Base-by-base conservation (phyloP, 2,329 filamentous ascomycete genomes). In the Diaporthe ilicicola region DNA sequence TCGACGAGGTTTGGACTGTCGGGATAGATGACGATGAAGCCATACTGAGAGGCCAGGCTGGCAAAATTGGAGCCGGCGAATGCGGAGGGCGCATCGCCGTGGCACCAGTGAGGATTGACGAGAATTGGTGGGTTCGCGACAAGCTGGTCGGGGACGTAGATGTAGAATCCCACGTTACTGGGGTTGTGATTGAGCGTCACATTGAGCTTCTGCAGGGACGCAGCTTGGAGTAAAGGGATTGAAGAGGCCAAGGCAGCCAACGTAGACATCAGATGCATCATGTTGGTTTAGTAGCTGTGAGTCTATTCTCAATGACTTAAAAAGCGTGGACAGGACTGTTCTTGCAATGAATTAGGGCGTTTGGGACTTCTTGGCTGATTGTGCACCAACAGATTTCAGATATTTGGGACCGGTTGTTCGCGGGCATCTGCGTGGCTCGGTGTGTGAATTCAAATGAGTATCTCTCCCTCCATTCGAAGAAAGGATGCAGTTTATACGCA, bases 31-130 rank as follows among this genome's bases (percentile, higher is more conserved):
- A 79, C 77, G 69, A 90, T 86, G 79, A 86, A 89, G 50, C 87
- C 88, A 67, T 89, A 82, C 55, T 81, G 76, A 71, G 86, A 85
- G 7, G 89, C 86, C 13, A 89, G 80, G 1, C 81, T 80, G 24
- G 86, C 85, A 77, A 88, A 91, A 15, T 86, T 85, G 7, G 85
- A 87, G 39, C 82, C 82, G 4, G 76, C 77, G 78, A 85, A 88
- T 74, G 84, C 86, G 2, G 83, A 83, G 44, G 81, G 77, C 3
- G 85, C 89, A 3, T 84, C 84, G 32, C 89, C 88, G 59, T 84
- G 82, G 79, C 89, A 91, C 82, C 85, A 89, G 80, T 90, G 85
- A 44, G 86, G 84, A 72, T 85, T 88, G 42, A 90, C 86, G 15
- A 90, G 80, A 61, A 90, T 81, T 2, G 85, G 84, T 0, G 88